Percentiles rank a stretch among this genome's conserved stretches.
Conservation (phyloP, 176 grass and related monocot species). For the Ananas comosus region DNA sequence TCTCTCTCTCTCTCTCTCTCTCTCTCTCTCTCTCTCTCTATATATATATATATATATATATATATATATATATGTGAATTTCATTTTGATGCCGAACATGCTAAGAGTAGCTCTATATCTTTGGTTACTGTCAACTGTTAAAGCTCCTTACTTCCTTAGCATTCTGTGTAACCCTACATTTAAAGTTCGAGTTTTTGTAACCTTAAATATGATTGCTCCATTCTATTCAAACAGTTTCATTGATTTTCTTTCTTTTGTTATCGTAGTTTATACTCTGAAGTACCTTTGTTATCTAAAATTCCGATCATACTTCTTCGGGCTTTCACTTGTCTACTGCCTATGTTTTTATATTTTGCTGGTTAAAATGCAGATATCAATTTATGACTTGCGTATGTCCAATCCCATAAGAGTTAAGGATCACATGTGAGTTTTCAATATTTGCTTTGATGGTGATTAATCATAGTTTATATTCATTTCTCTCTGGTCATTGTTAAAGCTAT, state of each 20-base stretch:
- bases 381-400: conserved; percentile 84
- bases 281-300: not conserved
- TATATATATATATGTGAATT: too few species aligned
- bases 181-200: not conserved
- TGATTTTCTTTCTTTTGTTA: not conserved
- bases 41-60: too few species aligned
- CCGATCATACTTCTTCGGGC: too few species aligned
- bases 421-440: conserved; percentile 50
- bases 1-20: too few species aligned
- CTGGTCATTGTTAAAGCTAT: conserved; percentile 4
- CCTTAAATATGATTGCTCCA: not conserved
- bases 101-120: too few species aligned
- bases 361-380: conserved; percentile 71
- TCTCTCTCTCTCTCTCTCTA: too few species aligned
- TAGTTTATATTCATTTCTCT: not conserved
- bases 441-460: not conserved
- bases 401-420: conserved; percentile 90
- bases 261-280: not conserved
- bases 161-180: not conserved
- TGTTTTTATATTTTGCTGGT: not conserved
- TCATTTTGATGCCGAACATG: too few species aligned
- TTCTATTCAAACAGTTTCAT: not conserved
- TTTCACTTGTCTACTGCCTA: too few species aligned
- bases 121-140: too few species aligned
- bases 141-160: too few species aligned